Conservation (phyloP, 2,329 filamentous ascomycete genomes). For the Basipetospora chlamydospora region DNA sequence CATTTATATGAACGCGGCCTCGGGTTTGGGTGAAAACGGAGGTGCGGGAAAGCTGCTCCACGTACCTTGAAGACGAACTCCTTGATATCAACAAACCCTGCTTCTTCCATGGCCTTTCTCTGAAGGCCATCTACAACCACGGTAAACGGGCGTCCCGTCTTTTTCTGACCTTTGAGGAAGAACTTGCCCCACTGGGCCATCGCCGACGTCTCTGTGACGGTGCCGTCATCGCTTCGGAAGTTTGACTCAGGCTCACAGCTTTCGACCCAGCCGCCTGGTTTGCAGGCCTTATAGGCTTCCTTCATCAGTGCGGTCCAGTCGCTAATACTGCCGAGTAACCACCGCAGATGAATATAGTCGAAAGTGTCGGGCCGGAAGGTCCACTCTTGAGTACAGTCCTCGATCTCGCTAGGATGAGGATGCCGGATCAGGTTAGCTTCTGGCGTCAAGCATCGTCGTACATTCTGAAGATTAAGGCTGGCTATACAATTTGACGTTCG, state of each 20-base stretch:
- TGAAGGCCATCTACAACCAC: conserved; percentile 12
- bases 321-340: conserved; percentile 41
- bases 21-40: conserved; percentile 26
- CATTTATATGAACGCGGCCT: conserved; percentile 19
- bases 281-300: conserved; percentile 34
- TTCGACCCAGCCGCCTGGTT: conserved; percentile 20
- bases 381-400: conserved; percentile 25
- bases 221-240: conserved; percentile 15
- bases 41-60: conserved; percentile 34
- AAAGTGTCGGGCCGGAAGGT: conserved; percentile 26
- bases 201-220: conserved; percentile 14
- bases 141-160: conserved; percentile 16
- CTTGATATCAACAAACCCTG: conserved; percentile 14
- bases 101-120: conserved; percentile 9
- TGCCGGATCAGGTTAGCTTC: conserved; percentile 32
- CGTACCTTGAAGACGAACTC: conserved; percentile 12
- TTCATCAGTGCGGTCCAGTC: conserved; percentile 41
- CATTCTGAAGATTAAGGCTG: conserved; percentile 38
- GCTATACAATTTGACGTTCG: conserved; percentile 25
- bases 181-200: conserved; percentile 14
- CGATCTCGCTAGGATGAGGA: conserved; percentile 14
- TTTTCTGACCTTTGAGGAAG: conserved; percentile 15
- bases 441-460: too few relatives aligned
- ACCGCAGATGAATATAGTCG: conserved; percentile 44
- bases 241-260: conserved; percentile 23